Base-by-base conservation (phyloP, 108 stramenopile species). In the Nitzschia inconspicua region DNA sequence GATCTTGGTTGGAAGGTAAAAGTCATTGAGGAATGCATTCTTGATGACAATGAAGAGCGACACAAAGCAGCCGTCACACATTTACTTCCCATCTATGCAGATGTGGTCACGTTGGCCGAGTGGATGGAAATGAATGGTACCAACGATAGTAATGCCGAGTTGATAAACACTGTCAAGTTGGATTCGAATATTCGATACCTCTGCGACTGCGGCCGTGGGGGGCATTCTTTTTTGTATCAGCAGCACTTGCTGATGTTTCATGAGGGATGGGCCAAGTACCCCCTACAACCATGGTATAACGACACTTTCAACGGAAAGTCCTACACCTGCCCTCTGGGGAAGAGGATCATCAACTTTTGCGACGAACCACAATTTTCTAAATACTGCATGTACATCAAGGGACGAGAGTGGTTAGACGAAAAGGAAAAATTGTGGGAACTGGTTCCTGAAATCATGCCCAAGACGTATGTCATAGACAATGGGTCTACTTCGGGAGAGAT, bases 321-420 rank as follows among this genome's bases (percentile, higher is more conserved):
- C 37, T 82, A 63, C 41, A 47, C 41, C 23, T 82, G 81, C 51
- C 77, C 77, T 3, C 20, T 82, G 4, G 81, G 77, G 26, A 57
- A 60, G 47, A 19, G 47, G 18, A 28, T 68, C 19, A 61, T 78
- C 11, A 66, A 68, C n/a, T 73, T 82, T 42, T 76, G 74, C 34
- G 77, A 82, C 34, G 77, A 78, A 48, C 77, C 81, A 16, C 25
- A 63, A 29, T 78, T 78, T 54, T 39, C 32, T 1, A 36, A 19
- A 4, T 63, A 65, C 14, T 50, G 68, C 57, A 67, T 82, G 61
- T 82, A 60, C 44, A 27, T 76, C 1, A 66, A 46, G 16, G 74
- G 70, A 13, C 60, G 81, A 10, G 70, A 82, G 44, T 78, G 57
- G 40, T 39, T 78, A 6, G 77, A 82, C 62, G 81, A 82, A 60